Evolutionary conservation across 306 rosid genomes (phyloP).

Genomic region (Ziziphus jujuba): DNA sequence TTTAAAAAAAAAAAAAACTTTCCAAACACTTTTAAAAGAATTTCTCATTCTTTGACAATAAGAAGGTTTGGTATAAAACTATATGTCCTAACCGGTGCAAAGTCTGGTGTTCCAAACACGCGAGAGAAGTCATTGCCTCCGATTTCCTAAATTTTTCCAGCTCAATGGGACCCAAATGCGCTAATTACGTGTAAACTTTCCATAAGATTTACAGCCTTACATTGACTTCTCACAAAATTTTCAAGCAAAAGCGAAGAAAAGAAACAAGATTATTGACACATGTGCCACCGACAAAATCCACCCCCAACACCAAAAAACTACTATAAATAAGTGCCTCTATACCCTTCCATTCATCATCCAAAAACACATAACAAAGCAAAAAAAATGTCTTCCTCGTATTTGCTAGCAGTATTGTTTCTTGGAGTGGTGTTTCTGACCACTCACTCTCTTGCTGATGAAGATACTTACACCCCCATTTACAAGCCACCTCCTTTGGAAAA

Average conservation of each 20-base stretch:
- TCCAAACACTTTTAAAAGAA: too few species aligned
- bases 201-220: background rate
- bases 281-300: background rate
- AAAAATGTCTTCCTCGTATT: conserved; percentile 19
- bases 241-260: too few species aligned
- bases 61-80: too few species aligned
- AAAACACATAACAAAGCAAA: background rate
- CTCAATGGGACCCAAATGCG: background rate
- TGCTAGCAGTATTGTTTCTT: conserved; percentile 23
- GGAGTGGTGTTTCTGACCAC: conserved; percentile 35
- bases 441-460: conserved; percentile 16
- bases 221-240: too few species aligned
- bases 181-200: background rate
- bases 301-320: background rate
- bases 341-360: background rate
- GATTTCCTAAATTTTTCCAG: conserved; percentile 11
- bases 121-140: background rate
- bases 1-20: too few species aligned
- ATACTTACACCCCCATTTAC: conserved; percentile 3
- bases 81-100: too few species aligned
- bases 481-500: conserved; percentile 15
- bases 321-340: conserved; percentile 20
- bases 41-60: too few species aligned
- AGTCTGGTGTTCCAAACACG: too few species aligned
- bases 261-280: conserved; percentile 5